A percentile compares a stretch with the other conserved stretches of the same genome.
Conservation (phyloP, 805 yeast genomes). For the Cyberlindnera amylophila region DNA sequence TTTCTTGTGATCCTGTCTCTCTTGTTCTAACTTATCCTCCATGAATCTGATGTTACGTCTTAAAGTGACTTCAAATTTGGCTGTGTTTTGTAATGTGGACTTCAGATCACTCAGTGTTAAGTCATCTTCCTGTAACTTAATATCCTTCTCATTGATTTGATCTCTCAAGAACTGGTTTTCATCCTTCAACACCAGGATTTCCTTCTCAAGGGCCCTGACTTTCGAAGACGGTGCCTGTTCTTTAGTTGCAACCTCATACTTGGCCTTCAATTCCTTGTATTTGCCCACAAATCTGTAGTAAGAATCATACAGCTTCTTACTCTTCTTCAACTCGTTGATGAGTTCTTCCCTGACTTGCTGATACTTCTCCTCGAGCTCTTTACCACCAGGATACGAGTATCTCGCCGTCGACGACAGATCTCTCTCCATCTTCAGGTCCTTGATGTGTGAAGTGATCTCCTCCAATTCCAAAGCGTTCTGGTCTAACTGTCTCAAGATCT, state of each 20-base stretch:
- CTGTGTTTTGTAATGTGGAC: slow-evolving; percentile 9
- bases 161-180: slow-evolving; percentile 14
- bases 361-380: slow-evolving; percentile 22
- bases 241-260: slow-evolving; percentile 2
- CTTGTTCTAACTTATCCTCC: slow-evolving; percentile 27
- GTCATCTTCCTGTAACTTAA: slow-evolving; percentile 12
- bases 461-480: slow-evolving; percentile 26
- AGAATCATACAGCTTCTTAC: slow-evolving; percentile 33
- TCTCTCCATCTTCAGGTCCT: slow-evolving; percentile 1
- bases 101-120: slow-evolving; percentile 15
- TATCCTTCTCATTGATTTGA: slow-evolving; percentile 19
- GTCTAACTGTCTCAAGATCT: slow-evolving; percentile 24
- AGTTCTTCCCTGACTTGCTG: slow-evolving; percentile 29
- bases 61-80: slow-evolving; percentile 18
- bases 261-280: slow-evolving; percentile 26
- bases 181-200: slow-evolving; percentile 12
- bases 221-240: slow-evolving; percentile 1
- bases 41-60: slow-evolving; percentile 22
- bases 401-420: no score
- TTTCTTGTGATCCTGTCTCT: slow-evolving; percentile 24
- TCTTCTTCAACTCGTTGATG: slow-evolving; percentile 31
- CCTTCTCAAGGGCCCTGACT: slow-evolving; percentile 13
- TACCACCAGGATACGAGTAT: slow-evolving; percentile 6
- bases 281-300: slow-evolving; percentile 30
- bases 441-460: slow-evolving; percentile 12